Base-by-base conservation (phyloP, 1,139 yeast species). In the Saccharomycopsis phalli region DNA sequence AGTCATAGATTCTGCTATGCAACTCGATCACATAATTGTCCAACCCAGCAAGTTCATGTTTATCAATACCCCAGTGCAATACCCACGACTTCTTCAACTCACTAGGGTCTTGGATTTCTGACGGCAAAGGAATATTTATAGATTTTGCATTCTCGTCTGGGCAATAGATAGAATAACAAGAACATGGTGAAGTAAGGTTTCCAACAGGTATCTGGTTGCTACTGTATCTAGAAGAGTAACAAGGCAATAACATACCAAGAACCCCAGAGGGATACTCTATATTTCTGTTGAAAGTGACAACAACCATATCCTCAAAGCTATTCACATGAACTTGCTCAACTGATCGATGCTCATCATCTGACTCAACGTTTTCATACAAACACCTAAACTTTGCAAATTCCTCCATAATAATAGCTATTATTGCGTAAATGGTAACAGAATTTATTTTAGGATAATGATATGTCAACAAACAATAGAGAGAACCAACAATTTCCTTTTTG, bases 1-100 rank as follows among this genome's bases (percentile, higher is more conserved):
- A 61, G 54, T 86, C 95, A 57, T 81, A 88, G 3, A 83, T 71
- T 38, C 80, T 75, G 40, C 86, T 80, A 55, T 86, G 95, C 30
- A 78, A 68, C 52, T 75, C 77, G 11, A 81, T 65, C 39, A 75
- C 73, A 7, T 62, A 62, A 21, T 71, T 73, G 42, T 74, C 79
- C 8, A 77, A 61, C 25, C 66, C 71, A 8, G 66, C 60, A 23
- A 81, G 54, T 38, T 75, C 80, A n/a, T 71, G 75, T 2, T 72
- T 70, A 0, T 77, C 65, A 20, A 82, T 52, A 40, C 73, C 69
- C 88, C 93, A 83, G 53, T 76, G 82, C 8, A 76, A 68, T 0
- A 82, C 76, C 94, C 94, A 83, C 50, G 81, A 80, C 3, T 63
- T 13, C 20, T 38, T 27, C 10, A 44, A 29, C 2, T 17, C n/a